phyloP scores from a whole-genome alignment of 2,329 filamentous ascomycete species.

The Fusarium luffae region DNA sequence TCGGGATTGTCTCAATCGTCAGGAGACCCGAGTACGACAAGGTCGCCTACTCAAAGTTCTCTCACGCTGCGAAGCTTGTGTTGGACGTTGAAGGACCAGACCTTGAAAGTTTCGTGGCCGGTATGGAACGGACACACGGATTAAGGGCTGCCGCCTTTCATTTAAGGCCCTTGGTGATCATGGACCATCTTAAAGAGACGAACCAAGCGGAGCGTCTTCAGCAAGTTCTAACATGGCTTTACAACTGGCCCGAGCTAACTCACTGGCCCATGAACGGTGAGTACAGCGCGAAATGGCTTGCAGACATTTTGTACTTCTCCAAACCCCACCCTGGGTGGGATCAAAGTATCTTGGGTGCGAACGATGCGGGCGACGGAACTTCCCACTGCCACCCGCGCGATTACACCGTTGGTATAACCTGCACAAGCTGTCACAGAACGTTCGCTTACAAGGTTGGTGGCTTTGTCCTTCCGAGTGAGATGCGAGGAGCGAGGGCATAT shows the following conservation, averaged over 20 bases:
- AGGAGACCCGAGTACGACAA: no score
- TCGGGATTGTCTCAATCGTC: not conserved
- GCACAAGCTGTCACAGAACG: not conserved
- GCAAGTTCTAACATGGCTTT: not conserved
- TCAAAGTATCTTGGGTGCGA: not conserved
- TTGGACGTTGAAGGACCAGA: not conserved
- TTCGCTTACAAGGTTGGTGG: not conserved
- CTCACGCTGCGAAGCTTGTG: not conserved
- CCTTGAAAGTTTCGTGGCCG: not conserved
- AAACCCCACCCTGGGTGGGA: fast-evolving
- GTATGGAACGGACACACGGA: not conserved
- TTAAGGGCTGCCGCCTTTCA: no score
- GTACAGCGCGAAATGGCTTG: not conserved
- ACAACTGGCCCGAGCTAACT: not conserved
- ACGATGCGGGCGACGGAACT: not conserved
- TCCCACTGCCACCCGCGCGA: not conserved
- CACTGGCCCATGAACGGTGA: not conserved
- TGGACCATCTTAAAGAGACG: not conserved
- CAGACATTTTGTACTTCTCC: not conserved
- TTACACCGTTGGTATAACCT: not conserved
- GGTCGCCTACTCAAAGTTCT: no score
- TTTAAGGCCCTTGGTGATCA: not conserved
- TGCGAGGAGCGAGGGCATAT: not conserved
- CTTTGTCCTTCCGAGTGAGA: not conserved
- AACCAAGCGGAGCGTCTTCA: not conserved